Base-by-base conservation (phyloP, 495 filamentous ascomycete species). In the Aspergillus heteromorphus region DNA sequence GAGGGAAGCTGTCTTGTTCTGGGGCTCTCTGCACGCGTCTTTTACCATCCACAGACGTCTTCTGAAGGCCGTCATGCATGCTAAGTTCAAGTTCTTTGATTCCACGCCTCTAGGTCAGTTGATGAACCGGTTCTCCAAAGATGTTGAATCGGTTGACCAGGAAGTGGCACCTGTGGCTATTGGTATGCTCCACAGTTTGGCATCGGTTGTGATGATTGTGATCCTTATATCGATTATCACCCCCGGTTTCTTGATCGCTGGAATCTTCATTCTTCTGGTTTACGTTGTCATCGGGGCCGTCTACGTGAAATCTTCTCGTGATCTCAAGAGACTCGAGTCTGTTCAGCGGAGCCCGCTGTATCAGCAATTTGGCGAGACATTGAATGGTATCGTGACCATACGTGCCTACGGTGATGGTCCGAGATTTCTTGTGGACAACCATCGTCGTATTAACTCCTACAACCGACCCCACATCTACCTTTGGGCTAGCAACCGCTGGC, bases 81-180 rank as follows among this genome's bases (percentile, higher is more conserved):
- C 95, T 14, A 90, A 89, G 63, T 95, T 97, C 74, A 88, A 88
- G 58, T 99, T 99, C 76, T 99, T 99, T 65, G 95, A 99, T 67
- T 89, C 90, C 1, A 99, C 95, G 2, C 95, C 95, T 6, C 81
- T 97, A 0, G 95, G 95, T 11, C 93, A 97, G 69, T 79, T 99
- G 58, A 97, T 97, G 88, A 99, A 99, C 68, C 80, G 95, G 34
- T 99, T 99, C 70, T 97, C 92, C 57, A 97, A 97, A 69, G 95
- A 97, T 69, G 79, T 97, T 21, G 93, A 99, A 66, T 84, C 91
- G 5, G 77, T 99, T 54, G 95, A 99, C 57, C 95, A 99, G 68
- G 93, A 97, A 66, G 87, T 97, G 52, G 91, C 93, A 1, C 88
- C 92, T 17, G 83, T 96, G 51, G 91, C 95, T 18, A 88, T 90